Evolutionary conservation across 2,329 filamentous ascomycete genomes (phyloP), one percentile per base, ranked within the genome.

Genomic region (Cladorrhinum sp.): DNA sequence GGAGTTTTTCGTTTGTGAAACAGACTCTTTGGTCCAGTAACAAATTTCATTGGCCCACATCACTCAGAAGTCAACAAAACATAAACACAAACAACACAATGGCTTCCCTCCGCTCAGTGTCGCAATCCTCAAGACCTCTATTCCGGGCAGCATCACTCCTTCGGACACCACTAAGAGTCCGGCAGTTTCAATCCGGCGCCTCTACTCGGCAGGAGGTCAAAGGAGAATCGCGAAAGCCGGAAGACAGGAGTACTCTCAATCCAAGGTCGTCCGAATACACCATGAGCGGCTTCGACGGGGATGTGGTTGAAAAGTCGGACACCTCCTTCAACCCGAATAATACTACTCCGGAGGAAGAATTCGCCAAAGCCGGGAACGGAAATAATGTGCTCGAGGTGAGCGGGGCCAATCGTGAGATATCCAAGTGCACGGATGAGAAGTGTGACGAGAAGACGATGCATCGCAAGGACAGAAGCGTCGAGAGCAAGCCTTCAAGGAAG

Each of bases 251-350:
- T 64, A 80, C 80, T 2, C 80, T 96, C 32, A 84, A 88, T 61
- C 85, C 89, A 0, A 79, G 84, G 32, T 75, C 82, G 2, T 85
- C 81, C 57, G 90, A 96, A 71, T 85, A 87, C 74, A 84, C 85
- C 60, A 85, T 88, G 70, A 86, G 85, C 54, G 89, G 85, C 2
- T 84, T 84, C 0, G 90, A 89, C 67, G 79, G 86, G 50, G 79
- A 83, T 49, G 75, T 77, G 12, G 81, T 86, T 0, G 79, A 81
- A 0, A 77, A 80, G 27, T 72, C 77, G 2, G 79, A 86, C 48
- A 81, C 86, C 0, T 88, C 92, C 1, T 96, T 90, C 74, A 81
- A 91, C 70, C 85, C 86, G 0, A 74, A 79, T 58, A 84, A 84
- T 71, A 93, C 89, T 24, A 76, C 80, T 20, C 91, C 91, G 0